These are phyloP conservation scores for Tricholoma sp. DNA, from an alignment of 768 basidiomycete species.

Conservation along the genomic window DNA sequence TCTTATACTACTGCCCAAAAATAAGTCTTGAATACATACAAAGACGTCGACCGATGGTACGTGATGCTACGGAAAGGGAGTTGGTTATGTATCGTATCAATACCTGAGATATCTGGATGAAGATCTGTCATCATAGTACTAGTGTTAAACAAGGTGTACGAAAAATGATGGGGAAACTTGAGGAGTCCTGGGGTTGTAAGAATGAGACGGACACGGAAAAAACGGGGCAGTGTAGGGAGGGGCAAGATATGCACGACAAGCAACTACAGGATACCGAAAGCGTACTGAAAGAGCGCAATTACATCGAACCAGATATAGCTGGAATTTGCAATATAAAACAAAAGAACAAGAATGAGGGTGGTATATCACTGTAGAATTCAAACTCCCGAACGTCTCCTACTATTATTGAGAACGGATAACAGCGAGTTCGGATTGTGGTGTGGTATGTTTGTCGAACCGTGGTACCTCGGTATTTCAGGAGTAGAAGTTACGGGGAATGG, in stretches of 20 bases:
- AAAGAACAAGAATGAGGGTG: neutral
- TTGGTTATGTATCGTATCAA: neutral
- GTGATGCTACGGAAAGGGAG: too few relatives aligned
- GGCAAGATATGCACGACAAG: neutral
- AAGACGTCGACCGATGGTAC: too few relatives aligned
- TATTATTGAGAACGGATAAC: slow-evolving; percentile 2
- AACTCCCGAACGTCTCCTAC: neutral
- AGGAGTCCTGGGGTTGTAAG: neutral
- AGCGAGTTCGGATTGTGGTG: slow-evolving; percentile 1
- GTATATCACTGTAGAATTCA: too few relatives aligned
- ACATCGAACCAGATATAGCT: neutral
- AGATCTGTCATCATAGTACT: neutral
- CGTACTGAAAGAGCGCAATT: neutral
- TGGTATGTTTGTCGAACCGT: neutral
- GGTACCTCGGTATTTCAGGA: neutral
- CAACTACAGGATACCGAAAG: neutral
- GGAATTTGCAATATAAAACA: neutral
- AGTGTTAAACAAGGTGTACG: neutral
- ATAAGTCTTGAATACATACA: too few relatives aligned
- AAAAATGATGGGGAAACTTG: neutral
- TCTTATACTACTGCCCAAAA: neutral
- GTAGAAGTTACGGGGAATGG: neutral
- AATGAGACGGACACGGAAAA: neutral
- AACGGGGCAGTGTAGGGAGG: neutral
- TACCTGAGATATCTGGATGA: neutral